Percentiles rank a stretch among this genome's conserved stretches.
phyloP scores from a whole-genome alignment of 345 rosid genomes.

The Rhodomyrtus tomentosa region DNA sequence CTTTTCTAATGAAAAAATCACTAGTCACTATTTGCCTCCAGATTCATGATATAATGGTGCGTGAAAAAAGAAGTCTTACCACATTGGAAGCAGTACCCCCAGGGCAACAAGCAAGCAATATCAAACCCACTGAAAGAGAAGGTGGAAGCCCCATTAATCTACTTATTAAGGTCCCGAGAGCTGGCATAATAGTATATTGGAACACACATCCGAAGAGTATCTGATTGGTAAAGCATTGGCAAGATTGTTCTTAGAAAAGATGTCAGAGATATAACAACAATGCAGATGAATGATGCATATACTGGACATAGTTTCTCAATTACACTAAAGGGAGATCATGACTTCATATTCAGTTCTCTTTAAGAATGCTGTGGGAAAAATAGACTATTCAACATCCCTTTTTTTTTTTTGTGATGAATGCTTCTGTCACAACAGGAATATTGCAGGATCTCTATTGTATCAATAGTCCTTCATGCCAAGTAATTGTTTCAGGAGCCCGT shows the following conservation, averaged over 20 bases:
- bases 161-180: slow-evolving; percentile 27
- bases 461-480: not conserved
- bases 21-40: not conserved
- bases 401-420: not conserved
- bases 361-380: not conserved
- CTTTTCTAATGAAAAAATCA: not conserved
- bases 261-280: not conserved
- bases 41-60: not conserved
- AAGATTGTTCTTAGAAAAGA: not conserved
- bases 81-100: slow-evolving; percentile 72
- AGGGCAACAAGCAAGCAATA: slow-evolving; percentile 54
- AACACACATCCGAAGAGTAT: slow-evolving; percentile 53
- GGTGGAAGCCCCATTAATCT: slow-evolving; percentile 47
- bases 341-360: not conserved
- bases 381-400: not conserved
- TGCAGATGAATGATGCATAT: not conserved
- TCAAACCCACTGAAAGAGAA: slow-evolving; percentile 55
- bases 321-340: not conserved
- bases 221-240: slow-evolving; percentile 16
- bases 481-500: not conserved
- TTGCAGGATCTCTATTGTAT: not conserved
- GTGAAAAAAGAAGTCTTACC: slow-evolving; percentile 24
- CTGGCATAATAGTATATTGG: slow-evolving; percentile 62
- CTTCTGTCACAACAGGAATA: not conserved
- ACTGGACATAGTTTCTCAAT: not conserved